Base-by-base conservation (phyloP, 805 yeast genomes). In the Wickerhamiella allomyrinae region DNA sequence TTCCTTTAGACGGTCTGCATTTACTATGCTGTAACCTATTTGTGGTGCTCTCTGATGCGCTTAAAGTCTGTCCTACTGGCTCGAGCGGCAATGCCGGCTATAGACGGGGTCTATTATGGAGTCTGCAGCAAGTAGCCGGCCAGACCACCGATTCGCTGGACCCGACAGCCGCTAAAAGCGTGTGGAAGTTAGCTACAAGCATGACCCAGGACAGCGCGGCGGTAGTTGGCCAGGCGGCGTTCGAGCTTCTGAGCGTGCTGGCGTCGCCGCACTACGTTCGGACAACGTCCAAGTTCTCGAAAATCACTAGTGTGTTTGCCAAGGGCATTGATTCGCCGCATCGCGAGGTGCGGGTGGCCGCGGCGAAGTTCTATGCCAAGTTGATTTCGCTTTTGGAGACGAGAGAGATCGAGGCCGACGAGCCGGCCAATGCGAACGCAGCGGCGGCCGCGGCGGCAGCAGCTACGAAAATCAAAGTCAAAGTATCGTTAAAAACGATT, bases 171-270 rank as follows among this genome's bases (percentile, higher is more conserved):
- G 43, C 52, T 20, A 57, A 59, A 40, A 56, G 50, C 24, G 50
- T 61, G 3, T 57, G 58, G 57, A 61, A 59, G 39, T 45, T 42
- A 7, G 62, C 61, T 11, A 49, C 51, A 8, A 23, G 44, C 7
- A 48, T 45, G 14, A 29, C 53, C 9, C 43, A 48, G 5, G 66
- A 59, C 37, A 49, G 49, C 36, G 53, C 58, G 1, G 52, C 52
- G 6, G 44, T 49, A 3, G 62, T 58, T 5, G 52, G 59, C 0
- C 50, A 55, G 11, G 58, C 61, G 2, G 56, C 60, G 1, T 52
- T 59, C 27, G 44, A 53, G 2, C 52, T 61, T 15, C 46, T 58
- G 40, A 42, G 49, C 1, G 51, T 50, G 0, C 40, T 60, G 5
- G 45, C 56, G 20, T 2, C 47, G 39, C 53, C 51, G 24, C 54